These are phyloP conservation scores for Aeschynomene evenia DNA, from an alignment of 306 rosid species.

Conservation along the genomic window DNA sequence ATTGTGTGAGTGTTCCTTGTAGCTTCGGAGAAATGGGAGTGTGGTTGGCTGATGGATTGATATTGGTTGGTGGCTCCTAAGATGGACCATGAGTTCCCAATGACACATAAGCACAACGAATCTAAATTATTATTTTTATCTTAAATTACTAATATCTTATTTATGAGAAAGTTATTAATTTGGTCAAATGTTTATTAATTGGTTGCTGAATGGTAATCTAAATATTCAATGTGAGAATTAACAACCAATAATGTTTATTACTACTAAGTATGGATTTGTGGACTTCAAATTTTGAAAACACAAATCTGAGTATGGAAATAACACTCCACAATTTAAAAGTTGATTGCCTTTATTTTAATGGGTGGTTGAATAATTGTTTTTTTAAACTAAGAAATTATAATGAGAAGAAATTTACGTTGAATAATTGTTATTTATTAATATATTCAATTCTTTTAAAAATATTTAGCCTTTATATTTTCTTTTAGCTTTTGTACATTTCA, in stretches of 20 bases:
- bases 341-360: background rate
- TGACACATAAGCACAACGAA: conserved; percentile 23
- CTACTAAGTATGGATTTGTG: background rate
- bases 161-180: background rate
- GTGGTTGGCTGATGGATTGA: conserved; percentile 41
- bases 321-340: background rate
- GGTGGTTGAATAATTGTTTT: background rate
- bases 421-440: background rate
- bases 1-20: conserved; percentile 34
- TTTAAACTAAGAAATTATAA: too few relatives aligned
- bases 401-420: too few relatives aligned
- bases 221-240: background rate
- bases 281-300: background rate
- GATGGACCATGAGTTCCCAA: conserved; percentile 47
- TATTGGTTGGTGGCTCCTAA: conserved; percentile 50
- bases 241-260: background rate
- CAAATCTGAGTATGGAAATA: background rate
- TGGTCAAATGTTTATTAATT: background rate
- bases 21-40: conserved; percentile 33
- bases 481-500: too few relatives aligned
- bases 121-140: background rate
- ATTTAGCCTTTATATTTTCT: too few relatives aligned
- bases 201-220: background rate
- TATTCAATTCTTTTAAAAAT: background rate
- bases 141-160: background rate